phyloP scores from a whole-genome alignment of 257 asterid species.

The Mitragyna speciosa region DNA sequence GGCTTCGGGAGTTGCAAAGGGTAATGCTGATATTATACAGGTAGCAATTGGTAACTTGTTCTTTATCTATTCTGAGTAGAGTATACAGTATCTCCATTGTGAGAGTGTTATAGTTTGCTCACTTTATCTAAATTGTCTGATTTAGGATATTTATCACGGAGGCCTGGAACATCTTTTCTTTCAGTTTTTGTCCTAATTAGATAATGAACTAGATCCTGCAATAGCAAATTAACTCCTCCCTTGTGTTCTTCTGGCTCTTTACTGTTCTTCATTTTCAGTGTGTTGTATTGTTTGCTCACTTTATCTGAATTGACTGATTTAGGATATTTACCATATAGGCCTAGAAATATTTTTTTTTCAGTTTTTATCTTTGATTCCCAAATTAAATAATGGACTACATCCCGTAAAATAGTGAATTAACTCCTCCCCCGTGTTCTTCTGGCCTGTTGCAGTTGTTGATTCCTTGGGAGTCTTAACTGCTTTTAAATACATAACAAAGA shows the following conservation, averaged over 20 bases:
- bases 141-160: background rate
- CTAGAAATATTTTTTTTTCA: background rate
- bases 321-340: background rate
- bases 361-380: background rate
- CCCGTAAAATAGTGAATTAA: background rate
- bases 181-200: background rate
- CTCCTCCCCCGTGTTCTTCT: background rate
- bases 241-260: no score
- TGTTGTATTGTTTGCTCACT: background rate
- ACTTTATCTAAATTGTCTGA: background rate
- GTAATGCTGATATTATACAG: constrained; percentile 97
- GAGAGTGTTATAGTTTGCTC: background rate
- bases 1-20: constrained; percentile 99
- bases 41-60: constrained; percentile 33
- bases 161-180: background rate
- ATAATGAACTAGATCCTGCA: background rate
- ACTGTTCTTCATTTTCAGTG: background rate
- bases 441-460: background rate
- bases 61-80: no score
- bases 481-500: no score
- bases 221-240: no score
- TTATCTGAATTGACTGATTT: background rate
- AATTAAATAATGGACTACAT: background rate
- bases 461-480: background rate
- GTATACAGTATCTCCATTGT: background rate